Evolutionary conservation across 2,329 filamentous ascomycete genomes (phyloP).

Genomic region (Trichoderma endophyticum): DNA sequence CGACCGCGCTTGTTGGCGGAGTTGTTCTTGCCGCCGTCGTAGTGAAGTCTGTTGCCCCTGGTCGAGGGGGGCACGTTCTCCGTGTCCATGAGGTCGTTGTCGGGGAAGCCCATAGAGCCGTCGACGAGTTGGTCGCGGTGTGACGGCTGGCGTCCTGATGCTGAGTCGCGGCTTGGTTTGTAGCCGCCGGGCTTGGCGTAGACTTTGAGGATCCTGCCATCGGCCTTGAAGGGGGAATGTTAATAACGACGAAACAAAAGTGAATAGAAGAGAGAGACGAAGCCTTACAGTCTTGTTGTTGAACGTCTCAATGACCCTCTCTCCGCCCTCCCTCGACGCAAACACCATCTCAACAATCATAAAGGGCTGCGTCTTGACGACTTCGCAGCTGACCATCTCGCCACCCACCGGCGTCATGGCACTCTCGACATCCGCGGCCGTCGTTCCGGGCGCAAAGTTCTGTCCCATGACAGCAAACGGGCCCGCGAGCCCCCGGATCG

Average conservation of each 20-base stretch:
- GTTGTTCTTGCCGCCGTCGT: conserved; percentile 30
- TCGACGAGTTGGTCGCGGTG: conserved; percentile 46
- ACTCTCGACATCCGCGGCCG: conserved; percentile 77
- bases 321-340: conserved; percentile 66
- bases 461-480: conserved; percentile 71
- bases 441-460: conserved; percentile 80
- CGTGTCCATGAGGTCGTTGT: conserved; percentile 43
- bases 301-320: conserved; percentile 71
- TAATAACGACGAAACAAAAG: background rate
- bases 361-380: conserved; percentile 65
- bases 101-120: conserved; percentile 52
- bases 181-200: conserved; percentile 60
- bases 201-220: conserved; percentile 70
- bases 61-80: conserved; percentile 23
- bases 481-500: conserved; percentile 69
- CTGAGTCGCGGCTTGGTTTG: conserved; percentile 49
- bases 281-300: conserved; percentile 70
- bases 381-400: conserved; percentile 61
- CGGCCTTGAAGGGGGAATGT: conserved; percentile 50
- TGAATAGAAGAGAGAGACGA: background rate
- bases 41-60: conserved; percentile 43
- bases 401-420: conserved; percentile 76
- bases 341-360: conserved; percentile 78
- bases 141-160: conserved; percentile 28
- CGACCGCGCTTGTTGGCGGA: conserved; percentile 29